Conservation (phyloP, 495 filamentous ascomycete species). For the Penicillium longicatenatum region DNA sequence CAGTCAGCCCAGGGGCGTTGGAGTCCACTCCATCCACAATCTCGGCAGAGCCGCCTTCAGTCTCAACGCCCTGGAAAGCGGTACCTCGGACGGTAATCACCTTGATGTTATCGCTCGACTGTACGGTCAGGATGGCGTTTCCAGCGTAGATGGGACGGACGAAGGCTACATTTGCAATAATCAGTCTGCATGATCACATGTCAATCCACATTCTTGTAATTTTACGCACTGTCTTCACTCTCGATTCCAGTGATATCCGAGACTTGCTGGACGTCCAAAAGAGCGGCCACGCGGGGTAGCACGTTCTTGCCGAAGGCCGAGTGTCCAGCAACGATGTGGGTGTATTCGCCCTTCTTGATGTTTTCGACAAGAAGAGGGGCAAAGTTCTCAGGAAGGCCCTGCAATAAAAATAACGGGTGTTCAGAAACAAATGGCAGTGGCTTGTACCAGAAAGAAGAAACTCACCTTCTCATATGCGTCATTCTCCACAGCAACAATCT, state of each 20-base stretch:
- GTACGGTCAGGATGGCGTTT: conserved; percentile 96
- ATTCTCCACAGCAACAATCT: conserved; percentile 87
- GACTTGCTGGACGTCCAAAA: conserved; percentile 89
- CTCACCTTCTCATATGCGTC: conserved; percentile 86
- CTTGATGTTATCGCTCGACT: conserved; percentile 84
- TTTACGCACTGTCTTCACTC: conserved; percentile 73
- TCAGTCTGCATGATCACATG: conserved; percentile 22
- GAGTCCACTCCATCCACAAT: conserved; percentile 51
- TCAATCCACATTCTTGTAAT: conserved; percentile 8
- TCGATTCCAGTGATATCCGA: conserved; percentile 88
- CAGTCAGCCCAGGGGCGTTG: conserved; percentile 67
- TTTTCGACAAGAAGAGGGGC: conserved; percentile 93
- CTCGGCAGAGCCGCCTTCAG: conserved; percentile 52
- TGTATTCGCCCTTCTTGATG: conserved; percentile 89
- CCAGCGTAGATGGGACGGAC: conserved; percentile 97
- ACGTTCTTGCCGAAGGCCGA: conserved; percentile 97
- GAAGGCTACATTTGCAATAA: conserved; percentile 59
- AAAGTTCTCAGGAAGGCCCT: conserved; percentile 93
- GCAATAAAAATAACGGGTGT: conserved; percentile 2
- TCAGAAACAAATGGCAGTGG: not conserved
- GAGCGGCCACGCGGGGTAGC: conserved; percentile 90
- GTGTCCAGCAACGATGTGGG: conserved; percentile 86
- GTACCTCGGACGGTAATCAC: conserved; percentile 91
- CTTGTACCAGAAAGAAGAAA: not conserved
- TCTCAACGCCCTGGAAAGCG: conserved; percentile 65